Evolutionary conservation across 108 stramenopile species (phyloP).

Genomic region (Fragilariopsis cylindrus): DNA sequence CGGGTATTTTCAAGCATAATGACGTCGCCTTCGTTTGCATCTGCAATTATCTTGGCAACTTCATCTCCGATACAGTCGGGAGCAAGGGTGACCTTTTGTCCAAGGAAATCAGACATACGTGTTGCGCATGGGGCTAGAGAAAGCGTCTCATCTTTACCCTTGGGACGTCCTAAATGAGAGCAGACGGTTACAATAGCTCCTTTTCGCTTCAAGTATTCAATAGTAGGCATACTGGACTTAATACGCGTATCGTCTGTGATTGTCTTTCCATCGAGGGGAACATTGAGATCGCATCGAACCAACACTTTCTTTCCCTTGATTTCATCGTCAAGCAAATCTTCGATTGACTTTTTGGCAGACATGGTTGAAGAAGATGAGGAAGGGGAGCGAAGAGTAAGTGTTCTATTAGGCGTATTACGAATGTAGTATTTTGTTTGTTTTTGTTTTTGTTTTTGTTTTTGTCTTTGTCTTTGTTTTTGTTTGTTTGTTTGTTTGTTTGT

Average conservation of each 20-base stretch:
- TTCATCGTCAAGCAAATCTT: too few species aligned
- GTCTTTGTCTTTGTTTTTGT: too few species aligned
- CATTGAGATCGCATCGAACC: constrained; percentile 87
- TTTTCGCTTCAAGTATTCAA: constrained; percentile 55
- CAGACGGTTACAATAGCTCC: constrained; percentile 75
- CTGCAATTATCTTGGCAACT: constrained; percentile 38
- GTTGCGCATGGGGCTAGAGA: constrained; percentile 81
- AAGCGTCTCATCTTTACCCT: constrained; percentile 61
- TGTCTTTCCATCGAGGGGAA: constrained; percentile 69
- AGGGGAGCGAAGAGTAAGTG: too few species aligned
- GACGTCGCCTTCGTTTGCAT: constrained; percentile 57
- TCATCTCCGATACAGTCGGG: constrained; percentile 78
- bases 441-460: too few species aligned
- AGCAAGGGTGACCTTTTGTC: constrained; percentile 69
- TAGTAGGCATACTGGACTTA: constrained; percentile 80
- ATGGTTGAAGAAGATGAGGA: too few species aligned
- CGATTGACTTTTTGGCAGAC: too few species aligned
- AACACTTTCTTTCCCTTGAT: constrained; percentile 53
- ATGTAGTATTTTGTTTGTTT: too few species aligned
- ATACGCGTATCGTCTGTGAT: constrained; percentile 89
- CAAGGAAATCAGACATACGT: constrained; percentile 77
- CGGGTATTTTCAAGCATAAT: constrained; percentile 94
- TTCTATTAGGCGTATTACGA: too few species aligned
- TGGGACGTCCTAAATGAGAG: constrained; percentile 88
- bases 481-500: too few species aligned